Conservation (phyloP, 2,329 filamentous ascomycete genomes). For the Trichoderma lentiforme region DNA sequence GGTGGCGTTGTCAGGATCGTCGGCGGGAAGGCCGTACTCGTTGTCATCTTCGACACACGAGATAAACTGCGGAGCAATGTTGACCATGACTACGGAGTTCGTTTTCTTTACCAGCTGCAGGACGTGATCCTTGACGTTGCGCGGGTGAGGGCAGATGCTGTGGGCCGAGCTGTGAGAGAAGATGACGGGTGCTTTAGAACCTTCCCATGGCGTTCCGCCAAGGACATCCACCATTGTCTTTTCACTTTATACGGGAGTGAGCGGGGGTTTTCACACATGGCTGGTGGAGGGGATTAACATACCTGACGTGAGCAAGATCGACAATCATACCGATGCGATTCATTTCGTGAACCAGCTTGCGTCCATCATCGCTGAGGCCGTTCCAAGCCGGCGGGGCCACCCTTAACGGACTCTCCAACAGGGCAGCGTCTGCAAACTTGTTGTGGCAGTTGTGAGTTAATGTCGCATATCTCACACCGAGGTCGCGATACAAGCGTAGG, state of each 20-base stretch:
- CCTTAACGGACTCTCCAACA: constrained; percentile 52
- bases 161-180: constrained; percentile 86
- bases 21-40: constrained; percentile 63
- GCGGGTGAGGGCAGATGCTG: constrained; percentile 77
- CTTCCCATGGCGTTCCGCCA: constrained; percentile 61
- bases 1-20: constrained; percentile 66
- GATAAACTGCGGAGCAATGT: constrained; percentile 80
- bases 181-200: constrained; percentile 77
- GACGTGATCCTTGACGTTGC: constrained; percentile 86
- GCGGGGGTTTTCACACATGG: background rate
- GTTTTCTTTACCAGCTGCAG: constrained; percentile 70
- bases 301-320: constrained; percentile 70
- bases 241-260: constrained; percentile 41
- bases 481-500: constrained; percentile 68
- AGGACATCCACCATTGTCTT: constrained; percentile 86
- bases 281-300: background rate
- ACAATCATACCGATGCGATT: constrained; percentile 94
- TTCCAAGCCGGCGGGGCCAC: constrained; percentile 59
- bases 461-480: constrained; percentile 85
- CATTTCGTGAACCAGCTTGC: constrained; percentile 76
- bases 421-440: constrained; percentile 78
- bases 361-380: constrained; percentile 70
- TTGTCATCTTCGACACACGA: constrained; percentile 63
- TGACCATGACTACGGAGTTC: constrained; percentile 83
- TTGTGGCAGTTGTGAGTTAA: constrained; percentile 95